phyloP scores from a whole-genome alignment of 108 stramenopile species.

The Poteriospumella lacustris region DNA sequence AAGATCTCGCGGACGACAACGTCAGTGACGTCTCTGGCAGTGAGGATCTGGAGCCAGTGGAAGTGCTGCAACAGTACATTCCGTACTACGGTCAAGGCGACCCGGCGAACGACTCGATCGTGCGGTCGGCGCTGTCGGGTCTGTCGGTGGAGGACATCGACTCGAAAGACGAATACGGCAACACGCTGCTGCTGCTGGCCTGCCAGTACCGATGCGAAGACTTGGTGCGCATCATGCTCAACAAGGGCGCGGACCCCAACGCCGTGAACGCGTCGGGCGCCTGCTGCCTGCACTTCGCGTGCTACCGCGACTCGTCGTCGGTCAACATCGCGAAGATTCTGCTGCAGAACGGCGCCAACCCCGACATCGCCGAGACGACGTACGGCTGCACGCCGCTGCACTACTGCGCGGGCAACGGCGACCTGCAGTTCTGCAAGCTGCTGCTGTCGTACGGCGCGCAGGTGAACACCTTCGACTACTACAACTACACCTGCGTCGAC shows the following conservation, averaged over 20 bases:
- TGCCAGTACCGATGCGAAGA: conserved; percentile 50
- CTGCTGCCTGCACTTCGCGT: conserved; percentile 40
- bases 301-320: conserved; percentile 40
- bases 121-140: conserved; percentile 37
- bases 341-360: conserved; percentile 40
- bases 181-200: conserved; percentile 46
- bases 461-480: conserved; percentile 39
- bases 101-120: conserved; percentile 44
- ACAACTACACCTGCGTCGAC: conserved; percentile 49
- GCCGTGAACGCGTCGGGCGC: conserved; percentile 39
- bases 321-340: conserved; percentile 39
- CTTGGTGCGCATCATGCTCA: conserved; percentile 40
- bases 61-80: conserved; percentile 41
- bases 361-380: conserved; percentile 42
- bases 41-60: conserved; percentile 39
- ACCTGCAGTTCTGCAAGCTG: conserved; percentile 36
- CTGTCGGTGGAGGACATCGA: conserved; percentile 41
- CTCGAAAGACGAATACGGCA: conserved; percentile 41
- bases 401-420: conserved; percentile 41
- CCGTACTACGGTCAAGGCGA: conserved; percentile 49
- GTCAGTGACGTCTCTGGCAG: conserved; percentile 6
- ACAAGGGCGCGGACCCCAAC: conserved; percentile 42
- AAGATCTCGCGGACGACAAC: no score
- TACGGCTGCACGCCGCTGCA: conserved; percentile 48
- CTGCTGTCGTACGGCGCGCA: conserved; percentile 41